Evolutionary conservation across 2,329 filamentous ascomycete species (phyloP).

Genomic region (Epichloe typhina): DNA sequence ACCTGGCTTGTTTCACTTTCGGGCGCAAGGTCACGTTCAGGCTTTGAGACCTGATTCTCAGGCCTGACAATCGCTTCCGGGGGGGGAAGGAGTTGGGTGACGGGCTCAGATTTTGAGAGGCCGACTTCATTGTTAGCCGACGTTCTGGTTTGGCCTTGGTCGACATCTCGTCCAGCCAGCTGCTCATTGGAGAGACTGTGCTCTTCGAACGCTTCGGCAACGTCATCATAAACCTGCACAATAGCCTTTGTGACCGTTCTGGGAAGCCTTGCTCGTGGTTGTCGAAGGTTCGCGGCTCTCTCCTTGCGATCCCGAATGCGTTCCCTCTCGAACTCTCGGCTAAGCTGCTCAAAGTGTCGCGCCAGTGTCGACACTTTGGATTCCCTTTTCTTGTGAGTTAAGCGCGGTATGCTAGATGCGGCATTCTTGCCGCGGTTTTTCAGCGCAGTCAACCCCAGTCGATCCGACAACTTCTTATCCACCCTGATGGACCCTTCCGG

Average conservation of each 20-base stretch:
- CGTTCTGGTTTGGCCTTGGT: conserved; percentile 9
- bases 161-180: conserved; percentile 11
- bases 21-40: conserved; percentile 16
- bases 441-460: conserved; percentile 50
- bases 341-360: conserved; percentile 92
- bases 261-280: conserved; percentile 68
- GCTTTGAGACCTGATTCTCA: conserved; percentile 13
- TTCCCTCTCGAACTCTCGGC: conserved; percentile 92
- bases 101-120: conserved; percentile 12
- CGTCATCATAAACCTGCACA: conserved; percentile 89
- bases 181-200: conserved; percentile 46
- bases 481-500: conserved; percentile 30
- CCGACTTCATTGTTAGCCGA: conserved; percentile 9
- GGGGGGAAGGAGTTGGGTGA: conserved; percentile 10
- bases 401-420: conserved; percentile 77
- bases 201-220: conserved; percentile 84
- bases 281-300: conserved; percentile 59
- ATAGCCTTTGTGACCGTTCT: conserved; percentile 89
- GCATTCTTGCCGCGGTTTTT: conserved; percentile 45
- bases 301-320: conserved; percentile 74
- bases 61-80: conserved; percentile 12
- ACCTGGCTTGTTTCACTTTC: conserved; percentile 30
- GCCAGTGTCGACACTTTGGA: conserved; percentile 83
- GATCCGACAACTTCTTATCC: conserved; percentile 69
- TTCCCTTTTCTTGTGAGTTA: conserved; percentile 61